Evolutionary conservation across 2,329 filamentous ascomycete species (phyloP), one percentile per base, ranked within the genome.

Genomic region (Paradendryphiella salina): DNA sequence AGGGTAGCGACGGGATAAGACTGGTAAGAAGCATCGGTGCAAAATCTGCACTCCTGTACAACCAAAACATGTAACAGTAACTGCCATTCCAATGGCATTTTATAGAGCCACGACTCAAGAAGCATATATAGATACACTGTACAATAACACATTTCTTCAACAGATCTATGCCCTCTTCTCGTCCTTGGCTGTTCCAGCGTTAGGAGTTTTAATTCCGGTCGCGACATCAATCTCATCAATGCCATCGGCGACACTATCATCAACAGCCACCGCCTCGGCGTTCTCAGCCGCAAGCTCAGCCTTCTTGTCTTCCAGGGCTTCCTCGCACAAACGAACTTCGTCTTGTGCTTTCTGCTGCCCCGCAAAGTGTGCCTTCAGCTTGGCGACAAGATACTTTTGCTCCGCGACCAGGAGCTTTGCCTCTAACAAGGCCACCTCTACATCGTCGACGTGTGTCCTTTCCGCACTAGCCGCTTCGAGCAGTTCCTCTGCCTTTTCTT

Each of bases 111-210:
- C 53, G 52, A 53, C 21, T 40, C 15, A 50, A 41, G 39, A 56
- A 10, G 42, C 33, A 37, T 61, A 41, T 58, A 60, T 52, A 50
- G 34, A 53, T 60, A 55, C 39, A 57, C 38, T 56, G 52, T 61
- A 59, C 50, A 55, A 52, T 52, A 52, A 48, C 38, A 51, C 45
- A 52, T 20, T 28, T 33, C 15, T 15, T n/a, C 10, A 8, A 50
- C 23, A 32, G 33, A 10, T 4, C 7, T 42, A 21, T 50, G 39
- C 54, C 44, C 32, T 57, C 50, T 57, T 52, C 29, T 56, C 52
- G 33, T 52, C 35, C 23, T 46, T 52, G 11, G 1, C 46, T 11
- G 28, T 1, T 11, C 44, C 39, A 23, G 5, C 7, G 3, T 6
- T 38, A 6, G 18, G 14, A 9, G 18, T 21, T 29, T 55, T 54